Conservation (phyloP, 352 stramenopile species). For the Globisporangium uncinulatum region DNA sequence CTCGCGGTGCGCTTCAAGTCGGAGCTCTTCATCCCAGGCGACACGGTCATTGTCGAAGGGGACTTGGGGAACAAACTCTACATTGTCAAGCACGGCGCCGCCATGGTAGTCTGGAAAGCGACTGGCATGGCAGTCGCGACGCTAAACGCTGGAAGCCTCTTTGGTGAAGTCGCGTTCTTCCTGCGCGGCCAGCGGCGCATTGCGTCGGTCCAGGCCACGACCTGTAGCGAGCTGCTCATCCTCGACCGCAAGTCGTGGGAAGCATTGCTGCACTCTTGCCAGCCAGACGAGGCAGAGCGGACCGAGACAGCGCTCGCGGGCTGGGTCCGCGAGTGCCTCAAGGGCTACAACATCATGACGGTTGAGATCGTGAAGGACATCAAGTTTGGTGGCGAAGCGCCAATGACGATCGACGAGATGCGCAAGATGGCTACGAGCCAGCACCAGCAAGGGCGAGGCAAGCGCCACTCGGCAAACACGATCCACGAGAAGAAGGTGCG, state of each 20-base stretch:
- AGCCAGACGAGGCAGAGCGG: slow-evolving; percentile 27
- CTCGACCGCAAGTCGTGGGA: slow-evolving; percentile 48
- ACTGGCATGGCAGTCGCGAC: slow-evolving; percentile 59
- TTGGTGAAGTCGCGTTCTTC: slow-evolving; percentile 76
- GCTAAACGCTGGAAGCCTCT: slow-evolving; percentile 47
- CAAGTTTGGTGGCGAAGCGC: slow-evolving; percentile 27
- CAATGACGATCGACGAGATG: slow-evolving; percentile 36
- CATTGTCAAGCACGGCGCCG: slow-evolving; percentile 59
- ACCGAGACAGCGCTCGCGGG: slow-evolving; percentile 35
- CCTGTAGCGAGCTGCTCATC: slow-evolving; percentile 55
- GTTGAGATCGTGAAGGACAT: slow-evolving; percentile 71
- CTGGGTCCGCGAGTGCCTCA: slow-evolving; percentile 59
- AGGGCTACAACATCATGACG: slow-evolving; percentile 68
- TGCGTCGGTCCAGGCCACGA: slow-evolving; percentile 55
- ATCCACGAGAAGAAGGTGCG: slow-evolving; percentile 37
- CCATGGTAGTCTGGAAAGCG: slow-evolving; percentile 62
- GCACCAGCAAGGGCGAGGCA: background rate
- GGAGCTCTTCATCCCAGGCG: slow-evolving; percentile 67
- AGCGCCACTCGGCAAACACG: slow-evolving; percentile 20
- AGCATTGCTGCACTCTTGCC: slow-evolving; percentile 36
- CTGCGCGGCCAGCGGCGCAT: slow-evolving; percentile 49
- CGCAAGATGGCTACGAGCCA: slow-evolving; percentile 6
- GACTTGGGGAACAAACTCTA: slow-evolving; percentile 65
- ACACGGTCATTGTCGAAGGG: slow-evolving; percentile 64
- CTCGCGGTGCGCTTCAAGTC: slow-evolving; percentile 56